These are phyloP conservation scores for Bretziella fagacearum DNA, from an alignment of 2,329 filamentous ascomycete genomes.

Conservation along the genomic window DNA sequence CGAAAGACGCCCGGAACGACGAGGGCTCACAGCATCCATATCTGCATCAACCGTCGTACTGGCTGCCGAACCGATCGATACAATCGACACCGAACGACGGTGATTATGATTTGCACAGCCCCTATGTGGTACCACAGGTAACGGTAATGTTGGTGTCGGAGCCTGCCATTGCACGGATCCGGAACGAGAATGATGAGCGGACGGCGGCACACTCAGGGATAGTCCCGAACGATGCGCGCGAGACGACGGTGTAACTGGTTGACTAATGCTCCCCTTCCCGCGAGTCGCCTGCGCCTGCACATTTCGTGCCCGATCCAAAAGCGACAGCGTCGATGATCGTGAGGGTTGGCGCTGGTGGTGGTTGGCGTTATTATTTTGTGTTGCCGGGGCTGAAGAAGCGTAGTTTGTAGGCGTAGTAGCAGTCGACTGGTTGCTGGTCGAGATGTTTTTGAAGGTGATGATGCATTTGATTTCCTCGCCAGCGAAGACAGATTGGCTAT, in stretches of 20 bases:
- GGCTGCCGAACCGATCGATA: conserved; percentile 50
- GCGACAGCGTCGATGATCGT: conserved; percentile 26
- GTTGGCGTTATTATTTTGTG: not conserved
- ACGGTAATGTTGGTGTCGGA: conserved; percentile 18
- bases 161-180: conserved; percentile 32
- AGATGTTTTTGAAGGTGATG: conserved; percentile 88
- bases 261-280: conserved; percentile 23
- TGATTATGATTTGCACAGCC: conserved; percentile 27
- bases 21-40: conserved; percentile 7
- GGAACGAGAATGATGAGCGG: conserved; percentile 28
- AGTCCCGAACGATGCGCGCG: conserved; percentile 50
- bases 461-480: conserved; percentile 91
- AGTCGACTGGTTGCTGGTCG: conserved; percentile 23
- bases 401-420: conserved; percentile 12
- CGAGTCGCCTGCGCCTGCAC: conserved; percentile 28
- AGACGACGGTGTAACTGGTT: conserved; percentile 20
- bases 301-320: conserved; percentile 26
- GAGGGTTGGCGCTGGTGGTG: conserved; percentile 24
- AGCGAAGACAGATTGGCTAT: conserved; percentile 84
- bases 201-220: conserved; percentile 41
- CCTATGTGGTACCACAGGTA: conserved; percentile 17
- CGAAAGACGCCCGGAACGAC: conserved; percentile 6
- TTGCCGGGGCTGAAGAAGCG: not conserved
- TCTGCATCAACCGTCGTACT: conserved; percentile 30
- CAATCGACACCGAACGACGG: conserved; percentile 62